Conservation (phyloP, 2,329 filamentous ascomycete species). For the Colletotrichum higginsianum region DNA sequence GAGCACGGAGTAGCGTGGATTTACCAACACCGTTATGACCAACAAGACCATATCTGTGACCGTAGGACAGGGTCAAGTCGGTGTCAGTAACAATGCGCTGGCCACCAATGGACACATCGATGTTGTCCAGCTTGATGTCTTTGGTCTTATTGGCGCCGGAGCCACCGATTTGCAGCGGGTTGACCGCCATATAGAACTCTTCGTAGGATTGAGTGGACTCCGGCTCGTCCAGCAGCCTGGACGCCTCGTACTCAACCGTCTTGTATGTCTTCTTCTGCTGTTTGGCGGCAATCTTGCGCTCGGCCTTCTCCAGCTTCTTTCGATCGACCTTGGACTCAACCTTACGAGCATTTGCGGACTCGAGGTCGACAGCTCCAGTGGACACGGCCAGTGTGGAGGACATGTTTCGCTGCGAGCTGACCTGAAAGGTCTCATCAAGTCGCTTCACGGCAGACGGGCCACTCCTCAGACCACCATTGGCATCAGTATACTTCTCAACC, state of each 20-base stretch:
- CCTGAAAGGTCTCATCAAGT: slow-evolving; percentile 94
- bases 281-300: slow-evolving; percentile 97
- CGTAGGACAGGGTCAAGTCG: slow-evolving; percentile 89
- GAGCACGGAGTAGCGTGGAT: slow-evolving; percentile 91
- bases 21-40: slow-evolving; percentile 99
- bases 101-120: slow-evolving; percentile 94
- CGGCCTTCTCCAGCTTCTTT: slow-evolving; percentile 99
- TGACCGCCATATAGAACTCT: slow-evolving; percentile 99
- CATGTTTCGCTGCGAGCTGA: slow-evolving; percentile 94
- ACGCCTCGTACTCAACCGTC: slow-evolving; percentile 97
- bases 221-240: slow-evolving; percentile 85
- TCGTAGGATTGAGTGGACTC: slow-evolving; percentile 93
- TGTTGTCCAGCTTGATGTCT: slow-evolving; percentile 97
- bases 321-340: slow-evolving; percentile 97
- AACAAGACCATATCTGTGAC: slow-evolving; percentile 94
- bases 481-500: slow-evolving; percentile 83
- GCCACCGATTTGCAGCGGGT: slow-evolving; percentile 89
- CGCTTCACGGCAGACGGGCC: slow-evolving; percentile 84
- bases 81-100: slow-evolving; percentile 92
- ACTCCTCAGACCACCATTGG: slow-evolving; percentile 79
- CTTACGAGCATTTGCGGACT: slow-evolving; percentile 92
- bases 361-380: slow-evolving; percentile 87
- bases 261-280: slow-evolving; percentile 99
- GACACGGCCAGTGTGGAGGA: slow-evolving; percentile 94
- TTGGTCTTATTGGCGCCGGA: slow-evolving; percentile 89